These are phyloP conservation scores for Salvia sclarea DNA, from an alignment of 305 asterid genomes.

Conservation along the genomic window DNA sequence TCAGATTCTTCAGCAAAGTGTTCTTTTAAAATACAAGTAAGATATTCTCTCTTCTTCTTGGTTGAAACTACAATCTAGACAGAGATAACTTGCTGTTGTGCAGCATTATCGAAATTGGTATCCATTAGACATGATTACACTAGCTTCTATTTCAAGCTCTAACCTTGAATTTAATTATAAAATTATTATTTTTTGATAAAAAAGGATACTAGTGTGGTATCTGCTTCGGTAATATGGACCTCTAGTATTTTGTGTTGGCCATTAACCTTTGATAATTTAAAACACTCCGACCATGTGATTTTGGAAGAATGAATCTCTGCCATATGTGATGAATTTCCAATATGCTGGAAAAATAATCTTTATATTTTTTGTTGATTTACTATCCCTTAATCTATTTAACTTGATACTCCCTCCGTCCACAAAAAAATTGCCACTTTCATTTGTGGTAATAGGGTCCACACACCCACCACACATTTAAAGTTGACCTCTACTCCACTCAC, in stretches of 20 bases:
- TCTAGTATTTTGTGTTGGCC: conserved; percentile 23
- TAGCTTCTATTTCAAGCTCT: not conserved
- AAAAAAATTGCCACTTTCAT: no score
- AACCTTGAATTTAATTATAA: not conserved
- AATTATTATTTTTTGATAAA: not conserved
- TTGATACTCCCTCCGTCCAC: no score
- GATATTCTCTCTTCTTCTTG: conserved; percentile 33
- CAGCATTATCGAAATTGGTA: not conserved
- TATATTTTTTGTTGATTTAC: not conserved
- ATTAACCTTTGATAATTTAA: not conserved
- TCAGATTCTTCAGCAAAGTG: conserved; percentile 98
- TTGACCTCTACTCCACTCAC: no score
- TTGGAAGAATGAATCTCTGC: conserved; percentile 8
- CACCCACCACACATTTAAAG: no score
- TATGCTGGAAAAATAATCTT: not conserved
- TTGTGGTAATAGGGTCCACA: no score
- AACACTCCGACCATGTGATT: not conserved
- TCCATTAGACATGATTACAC: not conserved
- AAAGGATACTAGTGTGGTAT: conserved; percentile 1
- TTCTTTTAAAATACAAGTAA: conserved; percentile 95
- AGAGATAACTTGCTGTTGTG: not conserved
- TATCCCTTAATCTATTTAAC: not conserved
- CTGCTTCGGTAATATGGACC: conserved; percentile 10
- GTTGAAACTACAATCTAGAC: not conserved
- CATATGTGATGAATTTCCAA: not conserved